Evolutionary conservation across 371 early-diverging fungal genomes (phyloP).

Genomic region (Fennellomyces sp.): DNA sequence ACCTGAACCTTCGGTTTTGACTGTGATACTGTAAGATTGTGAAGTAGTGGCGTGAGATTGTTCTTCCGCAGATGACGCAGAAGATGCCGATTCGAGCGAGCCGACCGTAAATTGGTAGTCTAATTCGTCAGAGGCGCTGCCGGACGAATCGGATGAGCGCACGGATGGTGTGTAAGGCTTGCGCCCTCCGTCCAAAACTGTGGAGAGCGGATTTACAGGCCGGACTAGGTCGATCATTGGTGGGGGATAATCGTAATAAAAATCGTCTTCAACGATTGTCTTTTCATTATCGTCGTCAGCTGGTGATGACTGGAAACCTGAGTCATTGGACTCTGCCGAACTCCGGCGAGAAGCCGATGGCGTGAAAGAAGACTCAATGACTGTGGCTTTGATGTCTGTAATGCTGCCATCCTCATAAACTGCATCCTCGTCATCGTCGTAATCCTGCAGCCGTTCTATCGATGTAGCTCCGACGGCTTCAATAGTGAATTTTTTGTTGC

Average conservation of each 20-base stretch:
- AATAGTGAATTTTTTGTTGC: constrained; percentile 34
- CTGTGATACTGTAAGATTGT: neutral
- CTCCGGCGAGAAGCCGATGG: constrained; percentile 10
- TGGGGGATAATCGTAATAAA: constrained; percentile 4
- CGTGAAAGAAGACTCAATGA: constrained; percentile 9
- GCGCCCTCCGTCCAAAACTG: constrained; percentile 18
- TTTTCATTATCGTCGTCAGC: constrained; percentile 5
- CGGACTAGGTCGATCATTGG: constrained; percentile 7
- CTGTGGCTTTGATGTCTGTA: neutral
- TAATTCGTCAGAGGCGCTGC: neutral
- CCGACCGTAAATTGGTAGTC: neutral
- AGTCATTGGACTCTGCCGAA: constrained; percentile 16
- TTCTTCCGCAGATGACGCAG: constrained; percentile 10
- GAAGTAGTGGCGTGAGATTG: neutral
- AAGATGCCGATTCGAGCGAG: neutral
- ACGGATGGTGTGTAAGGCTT: constrained; percentile 8
- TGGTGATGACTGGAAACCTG: constrained; percentile 17
- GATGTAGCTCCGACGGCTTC: constrained; percentile 28
- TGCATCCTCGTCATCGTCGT: neutral
- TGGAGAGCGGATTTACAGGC: constrained; percentile 24
- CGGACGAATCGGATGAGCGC: constrained; percentile 11
- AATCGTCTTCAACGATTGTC: neutral
- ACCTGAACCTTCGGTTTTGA: constrained; percentile 21
- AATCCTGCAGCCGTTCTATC: constrained; percentile 1
- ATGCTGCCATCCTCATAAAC: neutral